These are phyloP conservation scores for Zygosaccharomyces kombuchaensis DNA, from an alignment of 805 yeast species.

Conservation along the genomic window DNA sequence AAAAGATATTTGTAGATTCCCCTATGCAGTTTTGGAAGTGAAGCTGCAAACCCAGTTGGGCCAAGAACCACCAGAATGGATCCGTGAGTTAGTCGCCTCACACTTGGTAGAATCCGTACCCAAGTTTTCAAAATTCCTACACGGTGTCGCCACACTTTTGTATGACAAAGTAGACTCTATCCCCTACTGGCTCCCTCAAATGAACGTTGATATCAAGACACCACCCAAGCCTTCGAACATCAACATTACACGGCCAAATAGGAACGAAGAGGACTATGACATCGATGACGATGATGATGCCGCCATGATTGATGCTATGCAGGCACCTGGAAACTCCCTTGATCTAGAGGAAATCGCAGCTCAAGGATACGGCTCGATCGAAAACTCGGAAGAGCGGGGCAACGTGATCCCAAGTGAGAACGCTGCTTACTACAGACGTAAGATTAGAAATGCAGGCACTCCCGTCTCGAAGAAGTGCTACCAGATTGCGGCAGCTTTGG, in stretches of 20 bases:
- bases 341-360: slow-evolving; percentile 69
- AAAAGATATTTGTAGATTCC: slow-evolving; percentile 85
- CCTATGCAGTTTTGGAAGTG: slow-evolving; percentile 96
- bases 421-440: slow-evolving; percentile 32
- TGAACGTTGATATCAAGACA: slow-evolving; percentile 91
- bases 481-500: slow-evolving; percentile 26
- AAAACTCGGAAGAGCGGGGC: slow-evolving; percentile 7
- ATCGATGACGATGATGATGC: slow-evolving; percentile 37
- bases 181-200: slow-evolving; percentile 98
- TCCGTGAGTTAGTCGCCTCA: slow-evolving; percentile 81
- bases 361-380: slow-evolving; percentile 39
- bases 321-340: slow-evolving; percentile 50
- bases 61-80: slow-evolving; percentile 99
- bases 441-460: slow-evolving; percentile 21
- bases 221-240: slow-evolving; percentile 53
- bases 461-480: slow-evolving; percentile 22
- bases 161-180: slow-evolving; percentile 78
- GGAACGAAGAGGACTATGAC: slow-evolving; percentile 30
- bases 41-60: slow-evolving; percentile 97
- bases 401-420: slow-evolving; percentile 24
- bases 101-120: slow-evolving; percentile 98
- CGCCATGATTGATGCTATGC: slow-evolving; percentile 28
- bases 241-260: slow-evolving; percentile 36
- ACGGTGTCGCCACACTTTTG: slow-evolving; percentile 89
- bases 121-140: slow-evolving; percentile 94